Conservation (phyloP, 2,329 filamentous ascomycete species). For the Penicillium frequentans region DNA sequence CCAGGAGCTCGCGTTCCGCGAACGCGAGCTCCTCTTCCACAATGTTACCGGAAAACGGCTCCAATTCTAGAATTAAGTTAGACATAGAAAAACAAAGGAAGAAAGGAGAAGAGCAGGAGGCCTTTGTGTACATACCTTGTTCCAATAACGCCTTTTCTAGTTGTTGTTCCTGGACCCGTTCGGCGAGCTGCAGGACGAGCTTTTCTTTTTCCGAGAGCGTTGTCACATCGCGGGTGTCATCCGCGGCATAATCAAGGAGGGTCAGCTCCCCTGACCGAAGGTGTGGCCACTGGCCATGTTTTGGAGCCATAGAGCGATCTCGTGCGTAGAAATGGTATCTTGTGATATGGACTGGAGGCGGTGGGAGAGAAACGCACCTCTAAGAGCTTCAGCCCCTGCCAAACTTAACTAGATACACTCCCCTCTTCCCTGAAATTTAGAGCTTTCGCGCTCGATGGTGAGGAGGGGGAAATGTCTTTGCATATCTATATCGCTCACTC, state of each 20-base stretch:
- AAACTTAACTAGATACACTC: slow-evolving; percentile 16
- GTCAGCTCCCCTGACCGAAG: slow-evolving; percentile 35
- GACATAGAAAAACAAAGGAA: slow-evolving; percentile 1
- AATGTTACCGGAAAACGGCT: slow-evolving; percentile 49
- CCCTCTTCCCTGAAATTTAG: slow-evolving; percentile 23
- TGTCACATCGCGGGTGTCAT: slow-evolving; percentile 49
- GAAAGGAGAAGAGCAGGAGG: background rate
- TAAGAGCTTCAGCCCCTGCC: slow-evolving; percentile 19
- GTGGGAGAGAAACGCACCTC: slow-evolving; percentile 15
- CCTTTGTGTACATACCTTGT: slow-evolving; percentile 31
- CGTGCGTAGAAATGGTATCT: slow-evolving; percentile 26
- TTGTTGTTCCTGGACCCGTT: slow-evolving; percentile 68
- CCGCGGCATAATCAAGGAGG: slow-evolving; percentile 44
- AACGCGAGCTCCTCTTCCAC: slow-evolving; percentile 51
- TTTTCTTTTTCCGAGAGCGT: slow-evolving; percentile 67
- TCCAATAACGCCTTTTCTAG: slow-evolving; percentile 69
- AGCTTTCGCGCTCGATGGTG: slow-evolving; percentile 31
- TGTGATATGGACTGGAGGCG: slow-evolving; percentile 29
- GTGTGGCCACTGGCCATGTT: slow-evolving; percentile 31
- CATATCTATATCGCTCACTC: slow-evolving; percentile 91
- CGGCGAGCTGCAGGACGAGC: slow-evolving; percentile 67
- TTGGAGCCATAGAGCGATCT: slow-evolving; percentile 38
- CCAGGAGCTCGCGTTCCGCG: slow-evolving; percentile 66
- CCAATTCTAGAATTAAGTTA: slow-evolving; percentile 28
- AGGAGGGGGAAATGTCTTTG: slow-evolving; percentile 70